Conservation (phyloP, 352 stramenopile genomes). For the Pythium dissotocum region DNA sequence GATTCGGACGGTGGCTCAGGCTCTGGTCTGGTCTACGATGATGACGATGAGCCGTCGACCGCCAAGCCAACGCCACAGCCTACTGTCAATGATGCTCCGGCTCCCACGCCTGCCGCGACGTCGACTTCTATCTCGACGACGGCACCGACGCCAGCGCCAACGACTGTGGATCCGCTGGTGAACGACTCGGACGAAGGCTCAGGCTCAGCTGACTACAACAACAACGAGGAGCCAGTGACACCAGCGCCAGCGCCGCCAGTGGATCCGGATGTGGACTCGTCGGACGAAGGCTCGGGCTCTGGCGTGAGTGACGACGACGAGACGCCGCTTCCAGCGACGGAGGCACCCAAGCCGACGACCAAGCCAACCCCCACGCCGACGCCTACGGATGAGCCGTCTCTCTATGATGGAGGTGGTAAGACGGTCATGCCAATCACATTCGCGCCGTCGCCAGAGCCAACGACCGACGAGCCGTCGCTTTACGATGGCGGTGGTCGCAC, state of each 20-base stretch:
- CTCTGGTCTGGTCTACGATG: background rate
- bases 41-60: background rate
- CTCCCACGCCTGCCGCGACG: background rate
- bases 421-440: background rate
- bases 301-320: background rate
- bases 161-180: background rate
- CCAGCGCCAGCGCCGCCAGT: background rate
- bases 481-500: background rate
- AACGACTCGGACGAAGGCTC: background rate
- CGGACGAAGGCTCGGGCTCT: background rate
- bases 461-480: background rate
- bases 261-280: background rate
- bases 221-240: background rate
- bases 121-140: background rate
- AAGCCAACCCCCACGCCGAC: no score
- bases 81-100: background rate
- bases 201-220: background rate
- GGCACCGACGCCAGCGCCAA: background rate
- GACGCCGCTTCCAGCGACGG: background rate
- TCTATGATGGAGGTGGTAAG: background rate
- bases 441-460: background rate
- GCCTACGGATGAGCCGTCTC: background rate
- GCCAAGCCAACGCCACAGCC: background rate
- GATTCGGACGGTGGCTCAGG: constrained; percentile 1
- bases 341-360: background rate